phyloP scores from a whole-genome alignment of 2,329 filamentous ascomycete genomes.

The Mycosphaerella sp. region DNA sequence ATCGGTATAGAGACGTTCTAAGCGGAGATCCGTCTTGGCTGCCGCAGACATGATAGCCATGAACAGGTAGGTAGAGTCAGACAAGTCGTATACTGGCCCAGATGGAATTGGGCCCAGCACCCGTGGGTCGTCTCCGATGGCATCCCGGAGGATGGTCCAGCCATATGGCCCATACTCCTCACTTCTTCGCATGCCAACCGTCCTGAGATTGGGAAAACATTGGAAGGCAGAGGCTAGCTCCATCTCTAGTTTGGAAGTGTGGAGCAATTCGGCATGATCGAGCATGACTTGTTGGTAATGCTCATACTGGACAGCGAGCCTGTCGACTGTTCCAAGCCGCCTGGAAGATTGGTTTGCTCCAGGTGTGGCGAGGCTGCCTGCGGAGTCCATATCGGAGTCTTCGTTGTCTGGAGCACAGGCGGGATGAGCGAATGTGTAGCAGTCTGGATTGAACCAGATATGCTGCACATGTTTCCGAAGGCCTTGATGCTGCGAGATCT shows the following conservation, averaged over 20 bases:
- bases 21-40: slow-evolving; percentile 10
- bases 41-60: slow-evolving; percentile 24
- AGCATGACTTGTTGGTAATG: slow-evolving; percentile 21
- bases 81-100: slow-evolving; percentile 18
- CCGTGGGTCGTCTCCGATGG: slow-evolving; percentile 28
- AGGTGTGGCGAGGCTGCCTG: slow-evolving; percentile 13
- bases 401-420: slow-evolving; percentile 20
- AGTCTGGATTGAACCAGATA: slow-evolving; percentile 34
- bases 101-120: slow-evolving; percentile 25
- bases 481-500: slow-evolving; percentile 24
- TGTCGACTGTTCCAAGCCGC: slow-evolving; percentile 11
- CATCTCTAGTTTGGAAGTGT: slow-evolving; percentile 13
- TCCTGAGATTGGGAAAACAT: slow-evolving; percentile 26
- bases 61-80: slow-evolving; percentile 26
- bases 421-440: slow-evolving; percentile 23
- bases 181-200: slow-evolving; percentile 31
- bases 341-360: slow-evolving; percentile 3
- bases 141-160: slow-evolving; percentile 23
- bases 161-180: slow-evolving; percentile 29
- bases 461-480: slow-evolving; percentile 28
- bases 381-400: slow-evolving; percentile 17
- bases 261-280: slow-evolving; percentile 23
- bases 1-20: slow-evolving; percentile 33
- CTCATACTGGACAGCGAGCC: slow-evolving; percentile 15
- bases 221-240: slow-evolving; percentile 19